A percentile compares a stretch with the other conserved stretches of the same genome.
Evolutionary conservation across 306 rosid genomes (phyloP).

Genomic region (Canavalia gladiata): DNA sequence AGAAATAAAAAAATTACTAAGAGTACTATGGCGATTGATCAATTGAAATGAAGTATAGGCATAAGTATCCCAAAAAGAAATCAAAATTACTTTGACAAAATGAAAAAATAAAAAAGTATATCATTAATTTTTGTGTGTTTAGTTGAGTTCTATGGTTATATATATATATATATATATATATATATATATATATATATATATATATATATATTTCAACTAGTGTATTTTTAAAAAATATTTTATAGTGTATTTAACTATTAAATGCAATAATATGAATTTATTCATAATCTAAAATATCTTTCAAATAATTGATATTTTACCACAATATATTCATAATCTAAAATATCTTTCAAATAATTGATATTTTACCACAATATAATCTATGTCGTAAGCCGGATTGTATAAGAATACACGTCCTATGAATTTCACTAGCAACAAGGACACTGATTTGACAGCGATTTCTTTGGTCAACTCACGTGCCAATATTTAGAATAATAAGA

Average conservation of each 20-base stretch:
- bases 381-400: background rate
- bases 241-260: too few relatives aligned
- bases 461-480: constrained; percentile 43
- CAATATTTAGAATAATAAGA: constrained; percentile 18
- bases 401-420: background rate
- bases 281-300: background rate
- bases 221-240: too few relatives aligned
- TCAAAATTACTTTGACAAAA: background rate
- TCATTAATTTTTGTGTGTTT: background rate
- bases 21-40: background rate
- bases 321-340: background rate
- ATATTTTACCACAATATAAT: background rate
- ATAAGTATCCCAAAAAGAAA: background rate
- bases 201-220: too few relatives aligned
- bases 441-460: background rate
- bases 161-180: too few relatives aligned
- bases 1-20: background rate
- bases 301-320: background rate
- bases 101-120: background rate
- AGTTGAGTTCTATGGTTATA: background rate
- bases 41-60: background rate
- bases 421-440: background rate
- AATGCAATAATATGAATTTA: too few relatives aligned
- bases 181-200: too few relatives aligned
- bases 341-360: background rate